Conservation (phyloP, 2,329 filamentous ascomycete species). For the Aureobasidium sp. region DNA sequence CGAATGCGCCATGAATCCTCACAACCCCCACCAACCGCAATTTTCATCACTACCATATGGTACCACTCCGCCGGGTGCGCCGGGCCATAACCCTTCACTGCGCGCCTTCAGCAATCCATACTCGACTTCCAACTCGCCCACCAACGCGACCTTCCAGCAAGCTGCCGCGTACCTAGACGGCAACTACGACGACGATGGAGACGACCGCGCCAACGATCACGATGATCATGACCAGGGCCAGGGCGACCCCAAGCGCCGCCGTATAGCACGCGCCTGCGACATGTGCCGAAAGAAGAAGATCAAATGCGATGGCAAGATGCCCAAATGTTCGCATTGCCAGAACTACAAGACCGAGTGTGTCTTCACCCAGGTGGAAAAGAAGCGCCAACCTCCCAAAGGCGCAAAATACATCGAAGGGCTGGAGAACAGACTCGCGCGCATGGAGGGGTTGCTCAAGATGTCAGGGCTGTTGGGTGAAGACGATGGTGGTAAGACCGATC, state of each 20-base stretch:
- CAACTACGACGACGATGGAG: conserved; percentile 19
- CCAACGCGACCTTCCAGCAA: conserved; percentile 4
- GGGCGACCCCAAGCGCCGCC: conserved; percentile 71
- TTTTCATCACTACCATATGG: background rate
- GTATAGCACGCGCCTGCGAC: conserved; percentile 85
- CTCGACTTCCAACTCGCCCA: conserved; percentile 4
- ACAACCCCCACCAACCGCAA: conserved; percentile 2
- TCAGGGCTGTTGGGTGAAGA: conserved; percentile 82
- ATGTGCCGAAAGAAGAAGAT: conserved; percentile 96
- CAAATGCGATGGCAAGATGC: conserved; percentile 95
- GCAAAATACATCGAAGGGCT: conserved; percentile 97
- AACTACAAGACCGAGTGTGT: conserved; percentile 98
- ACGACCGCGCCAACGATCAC: conserved; percentile 40
- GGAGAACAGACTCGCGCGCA: conserved; percentile 87
- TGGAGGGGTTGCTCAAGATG: conserved; percentile 83
- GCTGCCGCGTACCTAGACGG: conserved; percentile 13
- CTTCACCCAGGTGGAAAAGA: conserved; percentile 98
- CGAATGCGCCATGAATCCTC: conserved; percentile 10
- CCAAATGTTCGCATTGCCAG: conserved; percentile 87
- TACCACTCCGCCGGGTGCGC: background rate
- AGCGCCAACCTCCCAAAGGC: conserved; percentile 91
- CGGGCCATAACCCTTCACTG: conserved; percentile 9
- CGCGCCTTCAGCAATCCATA: conserved; percentile 10
- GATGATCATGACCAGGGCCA: conserved; percentile 21
- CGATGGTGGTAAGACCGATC: conserved; percentile 74